These are phyloP conservation scores for Lasiodiplodia citricola DNA, from an alignment of 2,329 filamentous ascomycete species.

Conservation along the genomic window DNA sequence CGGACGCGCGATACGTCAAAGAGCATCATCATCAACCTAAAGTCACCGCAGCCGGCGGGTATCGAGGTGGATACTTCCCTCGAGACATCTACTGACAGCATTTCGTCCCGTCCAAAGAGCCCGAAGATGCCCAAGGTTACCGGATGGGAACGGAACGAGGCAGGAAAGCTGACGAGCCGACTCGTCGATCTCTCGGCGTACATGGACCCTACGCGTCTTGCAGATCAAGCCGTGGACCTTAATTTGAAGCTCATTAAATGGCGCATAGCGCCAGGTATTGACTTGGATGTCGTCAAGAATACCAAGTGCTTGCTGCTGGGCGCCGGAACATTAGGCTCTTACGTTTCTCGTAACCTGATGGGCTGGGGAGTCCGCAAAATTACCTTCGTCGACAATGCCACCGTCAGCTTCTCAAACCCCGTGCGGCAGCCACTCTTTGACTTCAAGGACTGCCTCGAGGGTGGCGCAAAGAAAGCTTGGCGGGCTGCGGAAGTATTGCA, in stretches of 20 bases:
- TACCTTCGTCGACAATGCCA: conserved; percentile 92
- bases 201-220: conserved; percentile 86
- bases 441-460: conserved; percentile 85
- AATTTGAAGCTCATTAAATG: conserved; percentile 99
- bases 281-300: conserved; percentile 86
- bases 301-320: conserved; percentile 90
- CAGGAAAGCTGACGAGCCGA: conserved; percentile 77
- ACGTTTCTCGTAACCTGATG: conserved; percentile 89
- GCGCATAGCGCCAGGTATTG: conserved; percentile 86
- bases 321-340: conserved; percentile 90
- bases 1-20: conserved; percentile 76
- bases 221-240: conserved; percentile 92
- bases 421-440: conserved; percentile 92
- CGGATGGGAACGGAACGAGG: conserved; percentile 87
- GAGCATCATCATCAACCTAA: conserved; percentile 76
- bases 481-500: conserved; percentile 79
- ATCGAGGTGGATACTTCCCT: conserved; percentile 23
- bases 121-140: conserved; percentile 82
- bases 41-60: conserved; percentile 48
- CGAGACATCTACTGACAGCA: conserved; percentile 28
- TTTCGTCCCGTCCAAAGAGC: conserved; percentile 33
- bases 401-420: conserved; percentile 94
- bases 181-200: conserved; percentile 86
- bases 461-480: conserved; percentile 81
- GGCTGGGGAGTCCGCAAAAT: conserved; percentile 96